phyloP scores from a whole-genome alignment of 805 yeast species.

The Aciculoconidium aculeatum region DNA sequence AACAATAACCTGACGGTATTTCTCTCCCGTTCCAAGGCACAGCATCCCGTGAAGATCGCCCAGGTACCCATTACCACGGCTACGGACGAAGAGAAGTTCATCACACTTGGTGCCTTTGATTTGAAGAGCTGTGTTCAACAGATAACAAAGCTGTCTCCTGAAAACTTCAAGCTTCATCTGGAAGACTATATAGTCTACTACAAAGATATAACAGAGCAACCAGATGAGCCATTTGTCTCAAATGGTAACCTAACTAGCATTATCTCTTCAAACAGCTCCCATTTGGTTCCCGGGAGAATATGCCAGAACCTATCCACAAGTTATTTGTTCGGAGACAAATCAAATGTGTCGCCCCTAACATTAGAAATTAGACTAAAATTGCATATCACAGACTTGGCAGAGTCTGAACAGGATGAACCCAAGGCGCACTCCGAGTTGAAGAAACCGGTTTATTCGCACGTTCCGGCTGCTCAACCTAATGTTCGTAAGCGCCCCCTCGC shows the following conservation, averaged over 20 bases:
- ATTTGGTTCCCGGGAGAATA: slow-evolving; percentile 45
- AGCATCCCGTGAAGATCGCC: slow-evolving; percentile 32
- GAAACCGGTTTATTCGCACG: background rate
- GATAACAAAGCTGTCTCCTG: slow-evolving; percentile 34
- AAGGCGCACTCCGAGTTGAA: background rate
- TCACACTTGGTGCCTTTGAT: slow-evolving; percentile 39
- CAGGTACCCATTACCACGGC: slow-evolving; percentile 24
- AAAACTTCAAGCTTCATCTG: slow-evolving; percentile 31
- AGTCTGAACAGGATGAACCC: background rate
- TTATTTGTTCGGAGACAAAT: slow-evolving; percentile 29
- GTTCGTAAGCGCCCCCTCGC: no score
- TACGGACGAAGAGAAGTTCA: slow-evolving; percentile 19
- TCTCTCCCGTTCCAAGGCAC: slow-evolving; percentile 32
- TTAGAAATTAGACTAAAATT: slow-evolving; percentile 52
- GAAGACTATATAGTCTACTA: slow-evolving; percentile 43
- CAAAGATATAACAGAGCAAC: slow-evolving; percentile 43
- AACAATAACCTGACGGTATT: slow-evolving; percentile 39
- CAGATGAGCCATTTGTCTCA: slow-evolving; percentile 43
- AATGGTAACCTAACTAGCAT: slow-evolving; percentile 34
- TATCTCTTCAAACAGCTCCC: slow-evolving; percentile 18
- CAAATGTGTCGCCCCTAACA: slow-evolving; percentile 39
- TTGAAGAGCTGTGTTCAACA: slow-evolving; percentile 34
- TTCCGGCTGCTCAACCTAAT: slow-evolving; percentile 6
- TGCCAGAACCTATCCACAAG: slow-evolving; percentile 52
- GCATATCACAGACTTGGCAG: slow-evolving; percentile 26